phyloP scores from a whole-genome alignment of 176 grass and related monocot genomes.

The Musa itinerans region DNA sequence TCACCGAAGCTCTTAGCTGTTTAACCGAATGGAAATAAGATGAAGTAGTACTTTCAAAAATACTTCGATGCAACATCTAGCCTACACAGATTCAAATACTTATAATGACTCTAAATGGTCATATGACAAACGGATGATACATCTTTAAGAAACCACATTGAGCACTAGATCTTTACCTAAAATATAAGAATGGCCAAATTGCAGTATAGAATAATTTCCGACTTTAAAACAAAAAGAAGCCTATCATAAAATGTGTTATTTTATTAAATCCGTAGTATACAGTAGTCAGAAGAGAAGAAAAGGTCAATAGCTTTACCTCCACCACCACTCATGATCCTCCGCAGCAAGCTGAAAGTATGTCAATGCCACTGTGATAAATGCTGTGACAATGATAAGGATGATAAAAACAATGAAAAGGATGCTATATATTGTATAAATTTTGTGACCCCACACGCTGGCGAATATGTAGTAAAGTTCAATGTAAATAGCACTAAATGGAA shows the following conservation, averaged over 20 bases:
- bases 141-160: too few species aligned
- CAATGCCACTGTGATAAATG: slow-evolving; percentile 83
- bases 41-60: not conserved
- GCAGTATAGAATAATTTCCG: too few species aligned
- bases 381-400: slow-evolving; percentile 90
- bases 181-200: too few species aligned
- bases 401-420: slow-evolving; percentile 97
- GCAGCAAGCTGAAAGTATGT: slow-evolving; percentile 94
- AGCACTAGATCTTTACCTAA: not conserved
- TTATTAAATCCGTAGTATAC: not conserved
- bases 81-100: not conserved
- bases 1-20: not conserved
- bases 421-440: slow-evolving; percentile 96
- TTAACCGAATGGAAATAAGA: too few species aligned
- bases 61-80: not conserved
- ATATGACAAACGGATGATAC: too few species aligned
- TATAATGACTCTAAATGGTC: not conserved
- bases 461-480: slow-evolving; percentile 97
- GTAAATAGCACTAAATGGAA: slow-evolving; percentile 94
- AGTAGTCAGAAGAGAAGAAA: not conserved
- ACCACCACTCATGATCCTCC: slow-evolving; percentile 97
- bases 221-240: too few species aligned
- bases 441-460: slow-evolving; percentile 92
- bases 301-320: slow-evolving; percentile 53
- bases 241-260: not conserved